Evolutionary conservation across 306 rosid species (phyloP), one percentile per base, ranked within the genome.

Genomic region (Quercus robur): DNA sequence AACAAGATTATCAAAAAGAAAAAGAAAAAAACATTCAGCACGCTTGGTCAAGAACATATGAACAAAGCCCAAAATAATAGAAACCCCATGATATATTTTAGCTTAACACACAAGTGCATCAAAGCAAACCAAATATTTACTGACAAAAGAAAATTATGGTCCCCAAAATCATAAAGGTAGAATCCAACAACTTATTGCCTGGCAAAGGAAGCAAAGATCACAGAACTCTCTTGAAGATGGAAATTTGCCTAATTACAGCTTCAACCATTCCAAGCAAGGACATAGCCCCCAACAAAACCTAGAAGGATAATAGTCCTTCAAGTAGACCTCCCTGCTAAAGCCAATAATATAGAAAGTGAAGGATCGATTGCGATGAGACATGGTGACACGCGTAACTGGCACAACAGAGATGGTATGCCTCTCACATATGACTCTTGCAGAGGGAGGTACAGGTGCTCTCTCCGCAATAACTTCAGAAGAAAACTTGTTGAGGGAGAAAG

Each of bases 251-350:
- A 38, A 30, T 86, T 67, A 92, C 79, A 93, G 20, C 96, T 90
- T 95, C 86, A 95, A 66, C 99, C 99, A 95, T 82, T 93, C 99
- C 89, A 95, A 83, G 77, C 99, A 95, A 33, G 99, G 98, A 75
- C 99, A 95, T 28, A 93, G 62, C n/a, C 98, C 98, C 97, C 99
- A 95, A 77, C 99, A 93, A 80, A 76, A 91, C 74, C 93, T 86
- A 26, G 99, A 72, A 0, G 99, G 98, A 86, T 94, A 90, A 80
- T 91, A 88, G 84, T 93, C 99, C 92, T 88, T 95, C 71, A 93
- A 82, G 83, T 95, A 95, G 49, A 95, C 94, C 80, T 95, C 98
- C 82, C 87, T 84, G 91, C 85, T 88, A 20, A 82, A 79, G 15
- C 97, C 99, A 12, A 93, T 86, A 41, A 95, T 89, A 70, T 95